A percentile compares a stretch with the other conserved stretches of the same genome.
phyloP scores from a whole-genome alignment of 371 early-diverging fungal species.

The Mucor mucedo region DNA sequence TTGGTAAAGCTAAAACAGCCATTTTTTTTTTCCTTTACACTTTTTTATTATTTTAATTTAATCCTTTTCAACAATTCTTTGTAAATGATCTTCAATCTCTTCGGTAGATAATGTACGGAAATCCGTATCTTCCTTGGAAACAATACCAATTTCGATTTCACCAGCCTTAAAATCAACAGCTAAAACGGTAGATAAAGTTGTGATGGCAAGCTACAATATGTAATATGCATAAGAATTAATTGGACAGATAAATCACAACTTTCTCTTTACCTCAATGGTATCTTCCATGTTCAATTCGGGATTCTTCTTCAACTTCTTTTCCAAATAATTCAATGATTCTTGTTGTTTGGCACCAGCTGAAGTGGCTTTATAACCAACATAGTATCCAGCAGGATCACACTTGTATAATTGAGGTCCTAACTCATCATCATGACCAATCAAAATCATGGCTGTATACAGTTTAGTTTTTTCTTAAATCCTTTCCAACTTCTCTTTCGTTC shows the following conservation, averaged over 20 bases:
- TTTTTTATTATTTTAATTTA: conserved; percentile 34
- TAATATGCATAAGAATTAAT: no score
- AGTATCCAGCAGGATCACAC: conserved; percentile 98
- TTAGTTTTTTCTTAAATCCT: neutral
- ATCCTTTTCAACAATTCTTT: conserved; percentile 87
- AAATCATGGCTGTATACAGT: conserved; percentile 81
- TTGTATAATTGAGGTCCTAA: conserved; percentile 96
- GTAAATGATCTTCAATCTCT: conserved; percentile 94
- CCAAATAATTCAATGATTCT: conserved; percentile 94
- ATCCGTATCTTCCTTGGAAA: conserved; percentile 70
- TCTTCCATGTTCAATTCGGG: conserved; percentile 83
- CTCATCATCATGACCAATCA: conserved; percentile 96
- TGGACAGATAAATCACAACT: no score
- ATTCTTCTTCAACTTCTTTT: conserved; percentile 96
- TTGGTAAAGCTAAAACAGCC: no score
- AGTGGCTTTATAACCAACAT: conserved; percentile 95
- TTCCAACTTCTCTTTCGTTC: no score
- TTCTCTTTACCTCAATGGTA: conserved; percentile 79
- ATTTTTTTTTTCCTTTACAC: no score
- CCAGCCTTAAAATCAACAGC: conserved; percentile 93
- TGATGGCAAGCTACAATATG: conserved; percentile 82
- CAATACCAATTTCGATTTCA: conserved; percentile 95
- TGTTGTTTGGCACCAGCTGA: conserved; percentile 98
- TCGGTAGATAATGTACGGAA: conserved; percentile 82
- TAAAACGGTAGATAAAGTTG: conserved; percentile 89